Percentiles rank a stretch among this genome's conserved stretches.
Conservation (phyloP, 2,329 filamentous ascomycete genomes). For the Aureobasidium sp. region DNA sequence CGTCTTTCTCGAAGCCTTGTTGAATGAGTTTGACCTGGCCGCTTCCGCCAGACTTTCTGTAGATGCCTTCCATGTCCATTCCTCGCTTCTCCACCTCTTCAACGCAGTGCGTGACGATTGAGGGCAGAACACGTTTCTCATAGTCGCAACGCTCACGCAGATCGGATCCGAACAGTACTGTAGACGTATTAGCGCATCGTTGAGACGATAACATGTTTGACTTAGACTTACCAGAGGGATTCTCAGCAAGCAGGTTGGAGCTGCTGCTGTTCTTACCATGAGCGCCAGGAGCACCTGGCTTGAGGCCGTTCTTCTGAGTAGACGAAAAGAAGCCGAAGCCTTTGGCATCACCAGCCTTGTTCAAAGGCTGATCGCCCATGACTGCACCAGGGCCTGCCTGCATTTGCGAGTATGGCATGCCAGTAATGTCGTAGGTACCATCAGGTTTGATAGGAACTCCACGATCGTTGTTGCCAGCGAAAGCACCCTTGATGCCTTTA, state of each 20-base stretch:
- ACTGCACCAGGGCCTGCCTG: constrained; percentile 25
- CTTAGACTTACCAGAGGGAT: constrained; percentile 26
- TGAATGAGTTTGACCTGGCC: constrained; percentile 86
- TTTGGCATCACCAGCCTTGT: constrained; percentile 16
- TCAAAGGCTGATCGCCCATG: constrained; percentile 15
- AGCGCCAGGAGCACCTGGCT: constrained; percentile 27
- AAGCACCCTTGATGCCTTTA: constrained; percentile 89
- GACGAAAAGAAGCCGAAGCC: constrained; percentile 30
- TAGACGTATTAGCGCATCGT: not conserved
- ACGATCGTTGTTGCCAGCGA: constrained; percentile 45
- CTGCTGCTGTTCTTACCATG: constrained; percentile 39
- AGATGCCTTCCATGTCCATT: constrained; percentile 97
- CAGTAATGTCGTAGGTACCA: constrained; percentile 27
- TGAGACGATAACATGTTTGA: not conserved
- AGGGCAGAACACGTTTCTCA: constrained; percentile 82
- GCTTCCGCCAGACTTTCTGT: constrained; percentile 91
- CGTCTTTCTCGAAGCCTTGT: constrained; percentile 78
- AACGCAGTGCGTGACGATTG: constrained; percentile 86
- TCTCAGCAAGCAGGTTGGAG: constrained; percentile 33
- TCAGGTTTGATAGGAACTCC: constrained; percentile 19
- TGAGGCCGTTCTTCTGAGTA: constrained; percentile 30
- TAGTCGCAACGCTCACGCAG: constrained; percentile 77
- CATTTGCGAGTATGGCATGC: constrained; percentile 25
- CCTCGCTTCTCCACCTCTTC: constrained; percentile 93
- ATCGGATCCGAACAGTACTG: constrained; percentile 79